Base-by-base conservation (phyloP, 148 eudicot species). In the Spergularia marina region DNA sequence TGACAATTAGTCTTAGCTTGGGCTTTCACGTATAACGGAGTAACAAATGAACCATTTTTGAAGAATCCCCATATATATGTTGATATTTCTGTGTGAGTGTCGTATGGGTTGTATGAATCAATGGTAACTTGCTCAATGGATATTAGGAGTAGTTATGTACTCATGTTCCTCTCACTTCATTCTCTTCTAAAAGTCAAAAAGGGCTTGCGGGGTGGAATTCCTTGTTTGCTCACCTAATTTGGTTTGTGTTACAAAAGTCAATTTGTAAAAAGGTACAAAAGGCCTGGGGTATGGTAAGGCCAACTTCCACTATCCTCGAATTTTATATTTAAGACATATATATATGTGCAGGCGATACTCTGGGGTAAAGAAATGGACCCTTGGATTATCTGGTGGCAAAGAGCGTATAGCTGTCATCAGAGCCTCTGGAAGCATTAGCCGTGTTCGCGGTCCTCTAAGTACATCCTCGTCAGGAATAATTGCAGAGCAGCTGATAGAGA, bases 341-440 rank as follows among this genome's bases (percentile, higher is more conserved):
- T 54, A 14, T 54, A 70, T 70, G 60, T 81, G 51, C 84, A 94
- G 98, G 85, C 87, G 85, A 68, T 94, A 94, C 76, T 87, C 91
- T 72, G 68, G 86, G 68, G 97, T 94, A 12, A 86, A 82, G 72
- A 88, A 85, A 74, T 89, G 97, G 95, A 94, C 97, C 76, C 85
- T 94, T 79, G 93, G 97, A 70, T 83, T 94, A 80, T 86, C 93
- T 47, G 98, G 95, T 51, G 91, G 93, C 40, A 84, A 81, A 82
- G 96, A 90, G 68, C 84, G 80, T 77, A 90, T 94, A 76, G 98
- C 95, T 66, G 78, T 94, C 61, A 90, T 94, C 65, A 87, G 98
- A 90, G 93, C 98, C 77, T 89, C 98, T 71, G 98, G 98, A 76
- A 90, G 89, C 83, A 91, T 94, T 68, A 88, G 93, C 68, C 91